Evolutionary conservation across 1,284 basidiomycete species (phyloP), one percentile per base, ranked within the genome.

Genomic region (Ustilago curta): DNA sequence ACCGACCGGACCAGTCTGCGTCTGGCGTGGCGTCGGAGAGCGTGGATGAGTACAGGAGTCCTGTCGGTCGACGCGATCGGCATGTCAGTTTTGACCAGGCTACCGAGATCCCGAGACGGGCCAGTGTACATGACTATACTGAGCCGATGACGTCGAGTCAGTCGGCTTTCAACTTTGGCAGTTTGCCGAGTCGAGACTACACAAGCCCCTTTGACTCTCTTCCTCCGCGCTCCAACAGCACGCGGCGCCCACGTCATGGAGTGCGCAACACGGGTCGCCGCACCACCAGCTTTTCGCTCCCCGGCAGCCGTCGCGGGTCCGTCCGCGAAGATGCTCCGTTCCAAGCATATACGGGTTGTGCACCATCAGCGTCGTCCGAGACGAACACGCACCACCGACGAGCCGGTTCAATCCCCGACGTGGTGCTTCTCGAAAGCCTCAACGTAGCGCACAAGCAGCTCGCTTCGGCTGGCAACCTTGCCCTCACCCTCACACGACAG

Each of bases 371-470:
- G 1, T 21, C 43, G 16, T 35, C 37, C 19, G 29, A 27, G 19
- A 42, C 60, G 6, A 16, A 21, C 8, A 1, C 53, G 4, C 32
- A 57, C 12, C 70, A 76, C 25, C 55, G 66, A 35, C 69, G 66
- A n/a, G 14, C 55, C 2, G 40, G 23, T 19, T 67, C 70, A 9
- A 60, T 76, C 35, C 52, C 71, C 8, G 74, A 79, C 31, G 55
- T 63, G 9, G 70, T 77, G 23, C 50, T 79, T 23, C 55, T 81
- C 12, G 63, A 75, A 19, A 70, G 76, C 37, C 68, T 79, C 47
- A 70, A 70, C 21, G 76, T 76, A 4, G 79, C 77, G 4, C 74
- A 79, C 51, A 79, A 68, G 29, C 79, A 81, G 60, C 71, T 81
- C 2, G 70, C 74, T 8, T 67, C 70, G 0, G 79, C 79, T 0